phyloP scores from a whole-genome alignment of 306 rosid species.

The Herpetospermum pedunculosum region DNA sequence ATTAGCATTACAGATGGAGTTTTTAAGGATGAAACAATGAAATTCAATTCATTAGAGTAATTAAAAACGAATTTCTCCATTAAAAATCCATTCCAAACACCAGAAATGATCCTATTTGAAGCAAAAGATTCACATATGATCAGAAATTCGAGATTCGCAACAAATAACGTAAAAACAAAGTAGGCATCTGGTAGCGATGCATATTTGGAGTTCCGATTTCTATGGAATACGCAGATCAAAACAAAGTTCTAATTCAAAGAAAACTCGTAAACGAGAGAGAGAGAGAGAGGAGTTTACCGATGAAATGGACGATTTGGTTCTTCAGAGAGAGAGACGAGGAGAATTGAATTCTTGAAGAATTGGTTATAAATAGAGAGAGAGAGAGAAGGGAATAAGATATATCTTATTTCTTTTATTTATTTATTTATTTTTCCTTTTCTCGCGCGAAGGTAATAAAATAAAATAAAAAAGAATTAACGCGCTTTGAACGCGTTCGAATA shows the following conservation, averaged over 20 bases:
- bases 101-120: neutral
- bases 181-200: neutral
- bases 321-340: neutral
- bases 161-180: neutral
- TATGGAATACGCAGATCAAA: neutral
- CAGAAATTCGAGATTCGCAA: neutral
- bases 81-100: neutral
- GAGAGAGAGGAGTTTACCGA: neutral
- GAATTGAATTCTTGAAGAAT: neutral
- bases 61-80: neutral
- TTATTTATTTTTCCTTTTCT: neutral
- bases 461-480: neutral
- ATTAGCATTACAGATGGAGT: no score
- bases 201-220: neutral
- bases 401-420: neutral
- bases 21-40: no score
- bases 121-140: neutral
- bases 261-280: neutral
- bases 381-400: neutral
- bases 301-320: neutral
- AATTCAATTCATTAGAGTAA: no score
- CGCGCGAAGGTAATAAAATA: neutral
- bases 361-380: neutral
- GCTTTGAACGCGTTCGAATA: slow-evolving; percentile 3
- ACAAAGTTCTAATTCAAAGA: neutral